Percentiles rank a stretch among this genome's conserved stretches.
Evolutionary conservation across 306 rosid genomes (phyloP).

Genomic region (Cucurbita pepo): DNA sequence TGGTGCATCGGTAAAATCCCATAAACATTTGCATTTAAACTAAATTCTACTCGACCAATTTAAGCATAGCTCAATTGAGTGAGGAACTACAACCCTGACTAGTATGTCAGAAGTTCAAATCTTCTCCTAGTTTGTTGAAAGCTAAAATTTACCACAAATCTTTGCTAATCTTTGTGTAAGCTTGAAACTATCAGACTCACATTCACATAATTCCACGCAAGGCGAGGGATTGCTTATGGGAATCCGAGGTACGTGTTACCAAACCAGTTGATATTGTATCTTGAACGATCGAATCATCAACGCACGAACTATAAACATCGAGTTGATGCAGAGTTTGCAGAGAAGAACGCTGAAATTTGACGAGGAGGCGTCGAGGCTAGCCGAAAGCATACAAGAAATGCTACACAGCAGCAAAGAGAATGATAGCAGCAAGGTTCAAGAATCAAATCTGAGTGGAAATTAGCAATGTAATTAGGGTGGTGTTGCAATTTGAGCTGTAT

Average conservation of each 20-base stretch:
- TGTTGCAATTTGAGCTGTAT: conserved; percentile 1
- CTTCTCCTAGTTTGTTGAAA: too few species aligned
- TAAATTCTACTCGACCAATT: too few species aligned
- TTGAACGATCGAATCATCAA: background rate
- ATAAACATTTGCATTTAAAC: too few species aligned
- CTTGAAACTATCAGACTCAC: conserved; percentile 60
- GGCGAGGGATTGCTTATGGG: conserved; percentile 68
- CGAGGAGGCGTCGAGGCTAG: conserved; percentile 54
- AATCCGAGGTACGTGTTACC: conserved; percentile 57
- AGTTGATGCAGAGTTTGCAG: conserved; percentile 38
- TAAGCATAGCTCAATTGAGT: too few species aligned
- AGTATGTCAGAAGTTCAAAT: too few species aligned
- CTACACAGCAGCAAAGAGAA: conserved; percentile 18
- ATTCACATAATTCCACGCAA: conserved; percentile 89
- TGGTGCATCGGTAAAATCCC: background rate
- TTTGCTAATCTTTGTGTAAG: conserved; percentile 13
- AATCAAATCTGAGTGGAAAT: conserved; percentile 31
- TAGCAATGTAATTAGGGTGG: conserved; percentile 20
- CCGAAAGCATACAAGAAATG: conserved; percentile 46
- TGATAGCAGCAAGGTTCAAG: conserved; percentile 24
- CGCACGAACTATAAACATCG: background rate
- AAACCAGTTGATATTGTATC: background rate
- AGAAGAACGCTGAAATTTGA: conserved; percentile 54
- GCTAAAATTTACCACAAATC: background rate
- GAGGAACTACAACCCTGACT: too few species aligned